Conservation (phyloP, 768 basidiomycete genomes). For the Trametes cinnabarina region DNA sequence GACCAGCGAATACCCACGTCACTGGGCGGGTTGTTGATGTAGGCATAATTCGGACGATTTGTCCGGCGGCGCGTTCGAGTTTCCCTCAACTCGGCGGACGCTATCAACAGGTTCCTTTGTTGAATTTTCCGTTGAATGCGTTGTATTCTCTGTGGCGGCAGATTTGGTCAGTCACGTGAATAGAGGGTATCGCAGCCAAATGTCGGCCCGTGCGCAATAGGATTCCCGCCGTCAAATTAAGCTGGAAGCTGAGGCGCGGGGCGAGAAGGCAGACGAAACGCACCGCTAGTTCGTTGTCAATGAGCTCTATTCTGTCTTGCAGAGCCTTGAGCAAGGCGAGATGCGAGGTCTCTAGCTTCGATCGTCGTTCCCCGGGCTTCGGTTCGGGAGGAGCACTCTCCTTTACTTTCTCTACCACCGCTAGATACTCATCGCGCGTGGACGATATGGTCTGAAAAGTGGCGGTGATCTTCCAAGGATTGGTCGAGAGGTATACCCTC, state of each 20-base stretch:
- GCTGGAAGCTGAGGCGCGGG: not conserved
- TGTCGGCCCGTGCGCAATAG: not conserved
- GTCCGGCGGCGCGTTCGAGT: slow-evolving; percentile 76
- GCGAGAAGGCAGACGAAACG: slow-evolving; percentile 34
- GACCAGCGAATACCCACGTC: slow-evolving; percentile 48
- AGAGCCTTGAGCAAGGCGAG: slow-evolving; percentile 57
- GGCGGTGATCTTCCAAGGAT: slow-evolving; percentile 86
- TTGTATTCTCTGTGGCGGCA: slow-evolving; percentile 57
- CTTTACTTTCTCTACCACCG: slow-evolving; percentile 61
- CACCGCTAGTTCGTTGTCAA: slow-evolving; percentile 72
- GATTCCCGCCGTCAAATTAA: not conserved
- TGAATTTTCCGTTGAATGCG: slow-evolving; percentile 69
- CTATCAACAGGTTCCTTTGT: slow-evolving; percentile 59
- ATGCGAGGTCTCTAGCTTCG: slow-evolving; percentile 62
- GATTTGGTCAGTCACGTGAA: slow-evolving; percentile 24
- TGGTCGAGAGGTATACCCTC: slow-evolving; percentile 78
- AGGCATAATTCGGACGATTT: slow-evolving; percentile 78
- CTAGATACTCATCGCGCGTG: slow-evolving; percentile 71
- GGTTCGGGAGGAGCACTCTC: slow-evolving; percentile 42
- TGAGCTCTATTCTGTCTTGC: slow-evolving; percentile 59
- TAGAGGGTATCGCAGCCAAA: slow-evolving; percentile 9
- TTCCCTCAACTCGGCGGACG: slow-evolving; percentile 75
- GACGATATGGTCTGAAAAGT: slow-evolving; percentile 72
- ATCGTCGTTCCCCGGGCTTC: slow-evolving; percentile 46
- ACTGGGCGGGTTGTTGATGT: slow-evolving; percentile 61